These are phyloP conservation scores for Wallacemonas sp. DNA, from an alignment of 208 protist species.

Conservation along the genomic window DNA sequence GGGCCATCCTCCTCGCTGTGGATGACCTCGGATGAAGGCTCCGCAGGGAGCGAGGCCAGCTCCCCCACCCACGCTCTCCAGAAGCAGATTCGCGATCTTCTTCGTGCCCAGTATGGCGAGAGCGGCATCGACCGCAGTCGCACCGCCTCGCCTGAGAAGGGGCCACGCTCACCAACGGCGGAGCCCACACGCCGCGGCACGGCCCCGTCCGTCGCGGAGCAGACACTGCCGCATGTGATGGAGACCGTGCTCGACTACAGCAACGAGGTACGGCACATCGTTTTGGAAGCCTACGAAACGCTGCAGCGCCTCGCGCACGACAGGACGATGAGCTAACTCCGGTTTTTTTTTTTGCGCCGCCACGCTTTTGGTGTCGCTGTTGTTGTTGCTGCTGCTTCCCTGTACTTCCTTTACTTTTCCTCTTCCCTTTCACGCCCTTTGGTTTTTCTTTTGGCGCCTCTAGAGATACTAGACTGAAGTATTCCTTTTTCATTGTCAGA, in stretches of 20 bases:
- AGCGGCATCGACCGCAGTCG: neutral
- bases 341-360: no score
- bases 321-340: neutral
- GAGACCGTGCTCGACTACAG: slow-evolving; percentile 79
- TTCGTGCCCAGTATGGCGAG: slow-evolving; percentile 32
- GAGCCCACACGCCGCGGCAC: no score
- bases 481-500: no score
- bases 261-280: slow-evolving; percentile 58
- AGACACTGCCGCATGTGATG: slow-evolving; percentile 54
- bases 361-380: no score
- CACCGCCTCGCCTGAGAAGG: slow-evolving; percentile 4
- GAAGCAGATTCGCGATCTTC: slow-evolving; percentile 19
- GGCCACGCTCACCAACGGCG: no score
- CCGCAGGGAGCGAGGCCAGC: neutral
- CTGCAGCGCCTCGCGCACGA: slow-evolving; percentile 36
- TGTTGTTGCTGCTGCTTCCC: neutral
- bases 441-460: slow-evolving; percentile 1
- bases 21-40: neutral
- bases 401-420: slow-evolving; percentile 7
- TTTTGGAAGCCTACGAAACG: slow-evolving; percentile 38
- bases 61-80: slow-evolving; percentile 8
- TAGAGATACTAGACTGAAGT: no score
- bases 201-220: no score
- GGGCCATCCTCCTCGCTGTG: no score
- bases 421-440: no score